Evolutionary conservation across 2,329 filamentous ascomycete genomes (phyloP).

Genomic region (Ceratocystiopsis brevicomis): DNA sequence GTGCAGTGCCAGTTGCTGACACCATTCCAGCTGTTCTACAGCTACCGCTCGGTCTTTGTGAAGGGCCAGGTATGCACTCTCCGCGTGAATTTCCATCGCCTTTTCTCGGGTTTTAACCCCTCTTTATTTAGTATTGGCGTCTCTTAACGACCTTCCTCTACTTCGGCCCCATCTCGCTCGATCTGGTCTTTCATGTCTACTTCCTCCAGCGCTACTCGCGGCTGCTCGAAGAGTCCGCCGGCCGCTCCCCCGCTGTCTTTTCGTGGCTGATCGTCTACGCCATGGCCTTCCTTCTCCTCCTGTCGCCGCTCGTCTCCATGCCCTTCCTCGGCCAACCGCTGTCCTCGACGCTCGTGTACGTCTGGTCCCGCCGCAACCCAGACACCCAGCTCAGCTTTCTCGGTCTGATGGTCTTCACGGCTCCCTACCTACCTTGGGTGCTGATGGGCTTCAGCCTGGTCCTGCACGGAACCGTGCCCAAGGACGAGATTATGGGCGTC

Average conservation of each 20-base stretch:
- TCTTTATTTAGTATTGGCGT: slow-evolving; percentile 62
- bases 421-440: slow-evolving; percentile 91
- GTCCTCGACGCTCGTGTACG: slow-evolving; percentile 86
- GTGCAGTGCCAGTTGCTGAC: slow-evolving; percentile 88
- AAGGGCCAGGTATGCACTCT: slow-evolving; percentile 59
- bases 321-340: slow-evolving; percentile 88
- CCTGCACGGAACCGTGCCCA: slow-evolving; percentile 76
- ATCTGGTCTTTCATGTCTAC: slow-evolving; percentile 94
- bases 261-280: slow-evolving; percentile 86
- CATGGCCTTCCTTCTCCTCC: slow-evolving; percentile 54
- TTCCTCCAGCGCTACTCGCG: slow-evolving; percentile 94
- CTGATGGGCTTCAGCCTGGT: slow-evolving; percentile 81
- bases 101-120: background rate
- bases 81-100: background rate
- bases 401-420: slow-evolving; percentile 75
- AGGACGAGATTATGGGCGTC: slow-evolving; percentile 91
- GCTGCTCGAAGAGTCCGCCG: slow-evolving; percentile 86
- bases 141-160: slow-evolving; percentile 93
- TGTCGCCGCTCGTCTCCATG: slow-evolving; percentile 78
- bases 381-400: slow-evolving; percentile 79
- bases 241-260: slow-evolving; percentile 78
- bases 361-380: slow-evolving; percentile 90
- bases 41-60: slow-evolving; percentile 73
- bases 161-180: slow-evolving; percentile 84
- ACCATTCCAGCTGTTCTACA: slow-evolving; percentile 94